phyloP scores from a whole-genome alignment of 371 early-diverging fungal species.

The Mortierella sp. region DNA sequence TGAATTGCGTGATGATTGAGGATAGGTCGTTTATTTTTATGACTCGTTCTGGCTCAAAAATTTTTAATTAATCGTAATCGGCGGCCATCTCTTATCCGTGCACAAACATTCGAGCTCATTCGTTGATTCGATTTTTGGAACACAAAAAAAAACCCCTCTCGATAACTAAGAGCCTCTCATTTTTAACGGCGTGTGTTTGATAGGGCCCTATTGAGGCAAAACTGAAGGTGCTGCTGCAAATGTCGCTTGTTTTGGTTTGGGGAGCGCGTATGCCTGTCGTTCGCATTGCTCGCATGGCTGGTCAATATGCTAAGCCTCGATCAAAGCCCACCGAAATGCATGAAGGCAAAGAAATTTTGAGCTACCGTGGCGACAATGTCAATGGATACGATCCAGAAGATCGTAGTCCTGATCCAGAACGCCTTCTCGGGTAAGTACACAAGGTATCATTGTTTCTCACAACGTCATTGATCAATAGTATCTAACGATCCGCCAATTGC shows the following conservation, averaged over 20 bases:
- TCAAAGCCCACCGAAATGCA: conserved; percentile 91
- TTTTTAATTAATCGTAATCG: neutral
- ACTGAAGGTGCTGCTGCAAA: conserved; percentile 95
- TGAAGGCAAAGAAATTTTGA: conserved; percentile 85
- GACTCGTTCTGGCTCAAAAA: conserved; percentile 33
- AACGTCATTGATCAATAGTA: neutral
- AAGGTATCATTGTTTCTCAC: neutral
- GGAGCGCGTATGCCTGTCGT: conserved; percentile 94
- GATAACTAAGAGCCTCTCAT: neutral
- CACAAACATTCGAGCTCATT: neutral
- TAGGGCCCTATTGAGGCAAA: conserved; percentile 92
- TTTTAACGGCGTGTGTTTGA: neutral
- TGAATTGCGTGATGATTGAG: conserved; percentile 1
- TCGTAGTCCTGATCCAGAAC: conserved; percentile 94
- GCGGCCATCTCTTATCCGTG: conserved; percentile 1
- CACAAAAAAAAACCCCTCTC: neutral
- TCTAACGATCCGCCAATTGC: neutral
- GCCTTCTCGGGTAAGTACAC: conserved; percentile 79
- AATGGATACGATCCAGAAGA: conserved; percentile 92
- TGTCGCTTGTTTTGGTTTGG: conserved; percentile 96
- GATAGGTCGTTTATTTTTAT: conserved; percentile 12
- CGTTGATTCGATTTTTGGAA: neutral
- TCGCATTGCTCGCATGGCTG: conserved; percentile 97
- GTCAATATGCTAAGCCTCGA: conserved; percentile 97
- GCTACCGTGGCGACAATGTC: conserved; percentile 92